phyloP scores from a whole-genome alignment of 768 basidiomycete species.

The Mycena albidolilacea region DNA sequence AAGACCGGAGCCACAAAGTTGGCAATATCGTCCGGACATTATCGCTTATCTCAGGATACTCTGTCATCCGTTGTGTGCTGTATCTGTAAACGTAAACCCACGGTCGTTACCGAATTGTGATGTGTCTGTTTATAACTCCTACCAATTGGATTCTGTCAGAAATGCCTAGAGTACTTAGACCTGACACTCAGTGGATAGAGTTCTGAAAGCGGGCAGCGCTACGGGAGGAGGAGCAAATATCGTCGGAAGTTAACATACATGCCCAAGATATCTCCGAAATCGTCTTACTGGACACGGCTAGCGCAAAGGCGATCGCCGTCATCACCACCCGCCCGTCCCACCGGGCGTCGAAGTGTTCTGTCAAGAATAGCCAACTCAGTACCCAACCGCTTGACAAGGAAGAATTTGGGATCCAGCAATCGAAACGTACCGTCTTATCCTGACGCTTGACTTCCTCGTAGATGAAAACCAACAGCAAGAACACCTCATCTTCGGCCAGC shows the following conservation, averaged over 20 bases:
- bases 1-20: too few species aligned
- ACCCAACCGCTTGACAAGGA: not conserved
- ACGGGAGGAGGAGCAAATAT: too few species aligned
- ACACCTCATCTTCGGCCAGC: slow-evolving; percentile 56
- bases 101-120: not conserved
- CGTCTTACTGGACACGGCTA: not conserved
- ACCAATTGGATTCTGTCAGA: not conserved
- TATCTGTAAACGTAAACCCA: not conserved
- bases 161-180: not conserved
- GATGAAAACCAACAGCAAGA: slow-evolving; percentile 53
- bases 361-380: not conserved
- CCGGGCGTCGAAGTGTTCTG: slow-evolving; percentile 25
- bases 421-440: slow-evolving; percentile 50
- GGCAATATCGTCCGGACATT: not conserved
- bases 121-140: not conserved
- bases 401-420: not conserved
- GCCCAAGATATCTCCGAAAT: not conserved
- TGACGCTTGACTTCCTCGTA: slow-evolving; percentile 55
- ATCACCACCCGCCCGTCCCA: slow-evolving; percentile 28
- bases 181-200: not conserved
- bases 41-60: not conserved
- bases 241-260: not conserved
- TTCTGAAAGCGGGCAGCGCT: not conserved
- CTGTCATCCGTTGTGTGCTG: not conserved
- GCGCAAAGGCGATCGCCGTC: not conserved